A percentile compares a stretch with the other conserved stretches of the same genome.
phyloP scores from a whole-genome alignment of 139 green algal species.

The Chlamydomonas sp. region DNA sequence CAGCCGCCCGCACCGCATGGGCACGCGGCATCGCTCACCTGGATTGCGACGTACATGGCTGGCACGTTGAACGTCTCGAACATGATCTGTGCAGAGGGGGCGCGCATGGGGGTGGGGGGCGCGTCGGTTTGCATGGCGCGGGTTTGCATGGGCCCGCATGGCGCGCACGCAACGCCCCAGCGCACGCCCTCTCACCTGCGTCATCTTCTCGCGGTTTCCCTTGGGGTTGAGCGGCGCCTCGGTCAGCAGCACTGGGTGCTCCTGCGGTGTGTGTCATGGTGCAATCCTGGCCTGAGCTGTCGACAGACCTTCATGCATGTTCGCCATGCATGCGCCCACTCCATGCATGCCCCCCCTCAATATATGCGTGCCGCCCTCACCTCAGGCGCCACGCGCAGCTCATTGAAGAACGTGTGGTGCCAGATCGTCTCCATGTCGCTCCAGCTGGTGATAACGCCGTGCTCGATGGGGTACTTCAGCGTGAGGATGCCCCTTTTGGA shows the following conservation, averaged over 20 bases:
- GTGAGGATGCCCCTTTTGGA: conserved; percentile 95
- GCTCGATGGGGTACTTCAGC: conserved; percentile 96
- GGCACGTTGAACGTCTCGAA: conserved; percentile 98
- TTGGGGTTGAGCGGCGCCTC: conserved; percentile 98
- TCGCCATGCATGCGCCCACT: too few species aligned
- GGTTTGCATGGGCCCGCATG: too few species aligned
- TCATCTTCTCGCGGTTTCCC: conserved; percentile 91
- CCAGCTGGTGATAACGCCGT: conserved; percentile 98
- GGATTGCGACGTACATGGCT: conserved; percentile 93
- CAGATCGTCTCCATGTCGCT: conserved; percentile 99
- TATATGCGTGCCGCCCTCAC: too few species aligned
- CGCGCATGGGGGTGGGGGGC: too few species aligned
- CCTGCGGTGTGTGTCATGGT: conserved; percentile 39
- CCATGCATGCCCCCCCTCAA: too few species aligned
- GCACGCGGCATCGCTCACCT: conserved; percentile 40
- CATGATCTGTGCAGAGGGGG: conserved; percentile 99
- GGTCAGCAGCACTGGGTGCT: conserved; percentile 98
- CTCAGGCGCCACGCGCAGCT: conserved; percentile 96
- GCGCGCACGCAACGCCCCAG: too few species aligned
- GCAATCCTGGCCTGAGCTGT: too few species aligned
- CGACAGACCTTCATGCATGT: too few species aligned
- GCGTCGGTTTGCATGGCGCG: too few species aligned
- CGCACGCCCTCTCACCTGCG: conserved; percentile 31
- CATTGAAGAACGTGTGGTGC: conserved; percentile 99
- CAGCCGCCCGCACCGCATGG: neutral